Base-by-base conservation (phyloP, 306 rosid species). In the Spatholobus suberectus region DNA sequence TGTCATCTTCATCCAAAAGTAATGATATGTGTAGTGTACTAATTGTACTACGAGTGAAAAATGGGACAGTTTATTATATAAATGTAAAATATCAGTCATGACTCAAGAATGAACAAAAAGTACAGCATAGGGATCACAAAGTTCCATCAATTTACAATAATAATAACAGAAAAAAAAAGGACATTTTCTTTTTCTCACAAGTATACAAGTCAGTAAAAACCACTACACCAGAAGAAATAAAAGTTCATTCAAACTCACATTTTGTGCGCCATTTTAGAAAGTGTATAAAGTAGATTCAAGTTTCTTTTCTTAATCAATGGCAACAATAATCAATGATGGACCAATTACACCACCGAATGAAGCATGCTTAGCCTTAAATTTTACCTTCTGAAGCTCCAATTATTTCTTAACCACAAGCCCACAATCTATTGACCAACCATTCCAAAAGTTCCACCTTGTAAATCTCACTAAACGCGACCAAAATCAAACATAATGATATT, bases 401-500 rank as follows among this genome's bases (percentile, higher is more conserved):
- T 26, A 77, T 24, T 41, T 70, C 24, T 20, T 52, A 51, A 38
- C 52, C 70, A 38, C 23, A 78, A 7, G 21, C 13, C 8, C 9
- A 12, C n/a, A 12, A 10, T 58, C 35, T 27, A 58, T 26, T 58
- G 37, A 58, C 35, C 66, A 1, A 13, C 32, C 35, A 58, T 58
- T 58, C 66, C 79, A 62, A 71, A 70, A 62, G 59, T 67, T 52
- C 4, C 24, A 49, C 40, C 70, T 29, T 38, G 61, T 26, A 55
- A 9, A 59, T 9, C 18, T 65, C 61, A 73, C 23, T 18, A 44
- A 77, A 55, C 2, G 9, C 24, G 52, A 65, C 51, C 69, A 77
- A 78, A 77, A 54, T 46, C 65, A 81, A 70, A 76, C 57, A 84
- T 55, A 79, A 73, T 4, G 38, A 41, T 69, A n/a, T n/a, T n/a